Base-by-base conservation (phyloP, 768 basidiomycete species). In the Russula virescens region DNA sequence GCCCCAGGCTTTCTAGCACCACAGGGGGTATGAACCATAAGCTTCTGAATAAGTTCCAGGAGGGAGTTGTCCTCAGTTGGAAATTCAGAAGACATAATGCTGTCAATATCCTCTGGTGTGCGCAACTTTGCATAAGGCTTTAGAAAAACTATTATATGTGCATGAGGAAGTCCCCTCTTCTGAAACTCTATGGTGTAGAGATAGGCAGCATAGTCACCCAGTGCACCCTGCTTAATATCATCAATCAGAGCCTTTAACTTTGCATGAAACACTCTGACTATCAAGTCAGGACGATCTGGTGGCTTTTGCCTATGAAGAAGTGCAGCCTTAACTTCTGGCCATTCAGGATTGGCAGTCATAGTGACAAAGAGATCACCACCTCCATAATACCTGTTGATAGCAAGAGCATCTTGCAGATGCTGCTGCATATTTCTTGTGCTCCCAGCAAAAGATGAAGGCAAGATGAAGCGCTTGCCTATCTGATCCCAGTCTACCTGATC, bases 291-390 rank as follows among this genome's bases (percentile, higher is more conserved):
- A 9, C 21, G 45, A 16, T 56, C 55, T 5, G n/a, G 14, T 3
- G 45, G 3, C 66, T 68, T 69, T 61, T 83, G 78, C 1, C 10
- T 2, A 10, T 14, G 4, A 0, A 60, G 19, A 1, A 60, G 43
- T 1, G 14, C 31, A 19, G 8, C n/a, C 1, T 47, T 3, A 2
- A 60, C 26, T 4, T 60, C 81, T 1, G 68, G 69, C 83, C 83
- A 85, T 25, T 25, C 13, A 3, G 47, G 25, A 13, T 48, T 48
- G 0, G 23, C 23, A 10, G 47, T 48, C 23, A 48, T 25, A 23
- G 47, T 48, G 4, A 48, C 9, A 48, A 48, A 48, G 9, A 48
- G 11, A 10, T 48, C 47, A 9, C 8, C 11, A 11, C 7, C 21
- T 3, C 21, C 21, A 26, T 16, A 25, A 8, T 25, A 48, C 1